Conservation (phyloP, 176 grass and related monocot species). For the Leersia perrieri region DNA sequence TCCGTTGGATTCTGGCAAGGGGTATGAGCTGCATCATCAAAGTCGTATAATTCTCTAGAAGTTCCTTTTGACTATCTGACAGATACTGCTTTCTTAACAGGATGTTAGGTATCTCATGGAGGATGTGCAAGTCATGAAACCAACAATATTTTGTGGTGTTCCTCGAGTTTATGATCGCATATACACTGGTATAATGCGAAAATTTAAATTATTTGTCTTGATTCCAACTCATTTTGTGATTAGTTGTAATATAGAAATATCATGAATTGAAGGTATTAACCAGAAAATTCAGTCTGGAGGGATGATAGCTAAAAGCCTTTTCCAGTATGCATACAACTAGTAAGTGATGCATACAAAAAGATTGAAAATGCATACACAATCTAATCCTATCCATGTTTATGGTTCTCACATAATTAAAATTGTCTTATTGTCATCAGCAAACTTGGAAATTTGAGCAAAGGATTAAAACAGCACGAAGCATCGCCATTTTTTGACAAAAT, state of each 20-base stretch:
- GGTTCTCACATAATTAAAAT: background rate
- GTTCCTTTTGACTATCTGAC: slow-evolving; percentile 2
- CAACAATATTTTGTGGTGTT: slow-evolving; percentile 92
- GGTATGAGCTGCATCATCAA: slow-evolving; percentile 39
- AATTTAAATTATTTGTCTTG: background rate
- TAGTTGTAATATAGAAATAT: slow-evolving; percentile 16
- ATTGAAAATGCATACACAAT: background rate
- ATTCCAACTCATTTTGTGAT: background rate
- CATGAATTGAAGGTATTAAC: slow-evolving; percentile 68
- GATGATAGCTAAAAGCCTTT: slow-evolving; percentile 59
- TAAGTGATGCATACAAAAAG: slow-evolving; percentile 34
- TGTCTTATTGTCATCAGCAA: slow-evolving; percentile 42
- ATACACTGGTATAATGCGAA: slow-evolving; percentile 54
- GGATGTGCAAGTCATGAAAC: slow-evolving; percentile 85
- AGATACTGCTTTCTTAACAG: slow-evolving; percentile 32
- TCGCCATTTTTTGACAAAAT: slow-evolving; percentile 90
- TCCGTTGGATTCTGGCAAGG: slow-evolving; percentile 99
- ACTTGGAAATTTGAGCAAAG: slow-evolving; percentile 66
- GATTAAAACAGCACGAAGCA: slow-evolving; percentile 86
- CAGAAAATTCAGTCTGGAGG: slow-evolving; percentile 82
- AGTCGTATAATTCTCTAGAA: background rate
- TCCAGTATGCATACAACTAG: slow-evolving; percentile 89
- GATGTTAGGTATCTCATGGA: slow-evolving; percentile 91
- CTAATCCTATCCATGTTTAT: background rate
- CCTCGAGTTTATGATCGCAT: slow-evolving; percentile 95